Evolutionary conservation across 169 alveolate species (phyloP).

Genomic region (Cryptosporidium viatorum): DNA sequence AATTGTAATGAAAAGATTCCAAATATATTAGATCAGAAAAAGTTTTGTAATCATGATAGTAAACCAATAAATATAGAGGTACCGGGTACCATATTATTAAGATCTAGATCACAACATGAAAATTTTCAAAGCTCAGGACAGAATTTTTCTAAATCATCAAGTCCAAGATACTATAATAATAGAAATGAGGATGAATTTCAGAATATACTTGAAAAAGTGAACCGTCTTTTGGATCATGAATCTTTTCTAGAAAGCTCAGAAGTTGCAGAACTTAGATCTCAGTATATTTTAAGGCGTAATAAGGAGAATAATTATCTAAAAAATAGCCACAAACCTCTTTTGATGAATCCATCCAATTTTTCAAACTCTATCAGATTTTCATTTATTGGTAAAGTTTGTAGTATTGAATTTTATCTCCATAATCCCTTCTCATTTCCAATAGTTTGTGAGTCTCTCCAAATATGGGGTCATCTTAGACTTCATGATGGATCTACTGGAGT

Average conservation of each 20-base stretch:
- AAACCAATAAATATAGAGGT: not conserved
- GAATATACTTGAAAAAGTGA: slow-evolving; percentile 1
- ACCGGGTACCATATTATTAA: not conserved
- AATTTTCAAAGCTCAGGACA: not conserved
- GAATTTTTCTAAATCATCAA: not conserved
- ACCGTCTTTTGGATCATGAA: slow-evolving; percentile 15
- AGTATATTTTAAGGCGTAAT: slow-evolving; percentile 18
- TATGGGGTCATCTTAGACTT: slow-evolving; percentile 68
- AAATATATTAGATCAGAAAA: slow-evolving; percentile 27
- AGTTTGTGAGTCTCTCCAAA: slow-evolving; percentile 40
- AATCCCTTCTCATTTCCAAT: slow-evolving; percentile 69
- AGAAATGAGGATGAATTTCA: slow-evolving; percentile 27
- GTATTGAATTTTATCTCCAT: slow-evolving; percentile 36
- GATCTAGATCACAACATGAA: not conserved
- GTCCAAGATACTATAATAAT: not conserved
- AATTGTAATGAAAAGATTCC: slow-evolving; percentile 13
- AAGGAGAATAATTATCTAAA: not conserved
- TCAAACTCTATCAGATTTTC: slow-evolving; percentile 34
- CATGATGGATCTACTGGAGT: slow-evolving; percentile 42
- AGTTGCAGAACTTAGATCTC: slow-evolving; percentile 41
- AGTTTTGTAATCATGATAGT: slow-evolving; percentile 27
- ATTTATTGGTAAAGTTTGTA: slow-evolving; percentile 40
- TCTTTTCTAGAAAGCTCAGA: slow-evolving; percentile 24
- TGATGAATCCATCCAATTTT: not conserved
- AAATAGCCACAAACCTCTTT: not conserved